These are phyloP conservation scores for Aspergillus campestris DNA, from an alignment of 495 filamentous ascomycete species.

Conservation along the genomic window DNA sequence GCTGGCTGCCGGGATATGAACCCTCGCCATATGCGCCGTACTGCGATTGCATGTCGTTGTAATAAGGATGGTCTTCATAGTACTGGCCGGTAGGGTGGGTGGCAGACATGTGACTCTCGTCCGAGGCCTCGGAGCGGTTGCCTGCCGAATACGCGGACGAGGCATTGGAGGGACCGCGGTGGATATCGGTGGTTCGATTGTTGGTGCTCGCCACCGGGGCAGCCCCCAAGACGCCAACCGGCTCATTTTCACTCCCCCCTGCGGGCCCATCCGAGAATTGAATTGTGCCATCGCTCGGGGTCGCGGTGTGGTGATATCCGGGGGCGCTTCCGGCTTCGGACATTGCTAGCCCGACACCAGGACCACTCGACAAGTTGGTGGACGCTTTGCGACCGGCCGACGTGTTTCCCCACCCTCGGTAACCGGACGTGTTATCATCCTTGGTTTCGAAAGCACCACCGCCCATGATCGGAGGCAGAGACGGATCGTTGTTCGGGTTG, in stretches of 20 bases:
- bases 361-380: slow-evolving; percentile 77
- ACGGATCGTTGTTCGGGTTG: slow-evolving; percentile 91
- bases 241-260: slow-evolving; percentile 61
- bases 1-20: slow-evolving; percentile 50
- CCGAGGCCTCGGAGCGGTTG: slow-evolving; percentile 75
- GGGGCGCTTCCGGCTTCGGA: slow-evolving; percentile 56
- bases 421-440: slow-evolving; percentile 66
- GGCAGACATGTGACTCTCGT: slow-evolving; percentile 54
- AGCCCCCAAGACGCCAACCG: slow-evolving; percentile 65
- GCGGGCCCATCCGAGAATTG: slow-evolving; percentile 61
- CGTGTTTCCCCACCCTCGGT: slow-evolving; percentile 91
- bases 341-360: slow-evolving; percentile 57
- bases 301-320: slow-evolving; percentile 50
- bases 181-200: slow-evolving; percentile 59
- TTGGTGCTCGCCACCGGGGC: slow-evolving; percentile 51
- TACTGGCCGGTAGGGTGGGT: slow-evolving; percentile 38
- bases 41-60: slow-evolving; percentile 44
- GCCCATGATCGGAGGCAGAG: slow-evolving; percentile 55
- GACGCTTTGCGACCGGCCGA: slow-evolving; percentile 77
- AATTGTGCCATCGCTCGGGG: slow-evolving; percentile 59
- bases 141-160: slow-evolving; percentile 89
- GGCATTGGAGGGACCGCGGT: slow-evolving; percentile 88
- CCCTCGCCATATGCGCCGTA: slow-evolving; percentile 49
- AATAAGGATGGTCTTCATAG: slow-evolving; percentile 48
- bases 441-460: slow-evolving; percentile 47